A percentile compares a stretch with the other conserved stretches of the same genome.
phyloP scores from a whole-genome alignment of 306 rosid species.

The Lathyrus aphaca region DNA sequence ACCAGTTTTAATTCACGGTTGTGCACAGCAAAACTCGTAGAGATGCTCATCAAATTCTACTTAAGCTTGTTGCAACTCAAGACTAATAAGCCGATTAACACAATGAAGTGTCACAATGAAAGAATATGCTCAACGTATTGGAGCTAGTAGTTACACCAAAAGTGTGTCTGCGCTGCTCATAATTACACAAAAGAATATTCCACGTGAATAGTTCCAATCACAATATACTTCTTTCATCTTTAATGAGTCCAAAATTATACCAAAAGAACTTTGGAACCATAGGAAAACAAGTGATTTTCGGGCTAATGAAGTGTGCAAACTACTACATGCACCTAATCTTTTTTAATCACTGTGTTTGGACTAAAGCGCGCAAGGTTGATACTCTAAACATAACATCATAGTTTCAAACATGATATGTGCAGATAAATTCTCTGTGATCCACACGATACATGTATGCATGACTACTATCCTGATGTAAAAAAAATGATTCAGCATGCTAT shows the following conservation, averaged over 20 bases:
- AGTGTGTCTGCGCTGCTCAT: too few species aligned
- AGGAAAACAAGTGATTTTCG: too few species aligned
- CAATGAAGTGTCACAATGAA: background rate
- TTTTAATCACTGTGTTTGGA: too few species aligned
- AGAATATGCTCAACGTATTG: constrained; percentile 22
- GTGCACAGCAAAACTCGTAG: background rate
- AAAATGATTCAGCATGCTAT: background rate
- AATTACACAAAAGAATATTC: background rate
- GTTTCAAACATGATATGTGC: background rate
- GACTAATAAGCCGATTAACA: constrained; percentile 15
- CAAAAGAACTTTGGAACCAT: too few species aligned
- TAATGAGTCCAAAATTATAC: too few species aligned
- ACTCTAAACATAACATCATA: background rate
- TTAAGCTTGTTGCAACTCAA: constrained; percentile 10
- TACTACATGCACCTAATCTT: too few species aligned
- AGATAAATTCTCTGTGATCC: background rate
- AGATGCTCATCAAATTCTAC: constrained; percentile 26
- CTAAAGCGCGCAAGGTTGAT: background rate
- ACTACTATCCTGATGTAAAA: background rate
- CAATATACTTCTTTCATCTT: too few species aligned
- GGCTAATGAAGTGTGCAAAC: too few species aligned
- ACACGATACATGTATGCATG: background rate
- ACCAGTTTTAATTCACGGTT: background rate
- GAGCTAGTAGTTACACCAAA: background rate
- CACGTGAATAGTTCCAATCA: too few species aligned